Evolutionary conservation across 202 grass and related monocot genomes (phyloP), one percentile per base, ranked within the genome.

Genomic region (Brachypodium distachyon): DNA sequence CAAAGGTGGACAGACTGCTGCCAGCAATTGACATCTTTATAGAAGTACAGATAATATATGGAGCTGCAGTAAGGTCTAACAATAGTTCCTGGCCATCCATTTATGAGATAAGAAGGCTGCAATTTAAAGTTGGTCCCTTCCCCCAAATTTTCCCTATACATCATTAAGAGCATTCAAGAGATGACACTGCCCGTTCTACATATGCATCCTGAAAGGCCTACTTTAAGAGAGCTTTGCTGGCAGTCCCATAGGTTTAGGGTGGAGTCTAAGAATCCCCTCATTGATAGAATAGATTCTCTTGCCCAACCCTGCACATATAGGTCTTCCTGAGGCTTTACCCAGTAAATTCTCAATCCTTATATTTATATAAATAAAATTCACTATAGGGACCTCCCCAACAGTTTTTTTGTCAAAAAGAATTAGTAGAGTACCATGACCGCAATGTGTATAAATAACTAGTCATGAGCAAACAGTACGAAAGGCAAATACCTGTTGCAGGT

Each of bases 401-500:
- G n/a, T n/a, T n/a, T n/a, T n/a, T n/a, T n/a, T n/a, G n/a, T n/a
- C n/a, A n/a, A n/a, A n/a, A n/a, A n/a, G n/a, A 67, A 43, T 68
- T 48, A 69, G 26, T 48, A 46, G 1, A 43, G 18, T 48, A 19
- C 27, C 21, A 25, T 54, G 51, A 21, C 21, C 51, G 23, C 21
- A 54, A 54, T 25, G 51, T 26, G 3, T 51, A n/a, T 12, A 22
- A n/a, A 7, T 47, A 68, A 44, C 41, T 68, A 68, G 41, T 69
- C 62, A 47, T 39, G 32, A 76, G 49, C 76, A 86, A 62, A 85
- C 61, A 77, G 56, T 16, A 56, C 73, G 27, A 52, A 60, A 54
- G 50, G 80, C 61, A 48, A 61, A 13, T 79, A 97, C 94, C 91
- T 97, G 94, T 68, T 97, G 94, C 52, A 97, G 84, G 52, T 97